These are phyloP conservation scores for Aureobasidium mangrovei DNA, from an alignment of 2,329 filamentous ascomycete genomes.

Conservation along the genomic window DNA sequence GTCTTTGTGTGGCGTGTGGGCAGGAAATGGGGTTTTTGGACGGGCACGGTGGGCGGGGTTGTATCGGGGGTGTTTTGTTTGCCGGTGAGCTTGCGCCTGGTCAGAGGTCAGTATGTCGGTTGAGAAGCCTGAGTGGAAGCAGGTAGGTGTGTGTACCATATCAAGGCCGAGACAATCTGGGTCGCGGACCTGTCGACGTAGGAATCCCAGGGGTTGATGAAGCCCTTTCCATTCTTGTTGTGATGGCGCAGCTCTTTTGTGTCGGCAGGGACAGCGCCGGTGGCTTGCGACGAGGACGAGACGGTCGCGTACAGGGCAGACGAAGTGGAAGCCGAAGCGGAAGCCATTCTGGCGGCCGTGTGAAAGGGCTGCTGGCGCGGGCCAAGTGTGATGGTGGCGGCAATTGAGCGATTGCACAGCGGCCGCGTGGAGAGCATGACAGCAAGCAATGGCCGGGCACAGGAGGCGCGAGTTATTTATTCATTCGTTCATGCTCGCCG, in stretches of 20 bases:
- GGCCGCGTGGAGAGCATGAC: constrained; percentile 3
- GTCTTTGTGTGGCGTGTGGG: constrained; percentile 47
- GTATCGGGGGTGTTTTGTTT: constrained; percentile 51
- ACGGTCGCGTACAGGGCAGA: constrained; percentile 34
- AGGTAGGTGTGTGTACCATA: constrained; percentile 26
- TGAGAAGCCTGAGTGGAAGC: neutral
- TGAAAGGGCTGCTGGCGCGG: neutral
- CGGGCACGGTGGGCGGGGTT: constrained; percentile 55
- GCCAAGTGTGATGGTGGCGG: neutral
- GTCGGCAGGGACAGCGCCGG: constrained; percentile 36
- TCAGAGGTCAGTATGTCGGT: neutral
- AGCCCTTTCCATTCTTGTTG: constrained; percentile 44
- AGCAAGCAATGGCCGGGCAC: neutral
- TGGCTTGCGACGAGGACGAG: constrained; percentile 29
- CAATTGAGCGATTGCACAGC: constrained; percentile 8
- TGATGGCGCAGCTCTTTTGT: constrained; percentile 43
- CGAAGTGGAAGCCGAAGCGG: constrained; percentile 22
- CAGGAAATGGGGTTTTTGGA: constrained; percentile 60
- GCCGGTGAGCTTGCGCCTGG: constrained; percentile 41
- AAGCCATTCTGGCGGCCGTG: constrained; percentile 21
- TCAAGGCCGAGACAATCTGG: constrained; percentile 30
- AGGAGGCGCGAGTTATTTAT: neutral
- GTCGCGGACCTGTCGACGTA: constrained; percentile 32
- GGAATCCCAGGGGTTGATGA: constrained; percentile 51
- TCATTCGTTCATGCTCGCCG: neutral